Percentiles rank a stretch among this genome's conserved stretches.
phyloP scores from a whole-genome alignment of 164 flowering plant genomes.

The Vitis rotundifolia region DNA sequence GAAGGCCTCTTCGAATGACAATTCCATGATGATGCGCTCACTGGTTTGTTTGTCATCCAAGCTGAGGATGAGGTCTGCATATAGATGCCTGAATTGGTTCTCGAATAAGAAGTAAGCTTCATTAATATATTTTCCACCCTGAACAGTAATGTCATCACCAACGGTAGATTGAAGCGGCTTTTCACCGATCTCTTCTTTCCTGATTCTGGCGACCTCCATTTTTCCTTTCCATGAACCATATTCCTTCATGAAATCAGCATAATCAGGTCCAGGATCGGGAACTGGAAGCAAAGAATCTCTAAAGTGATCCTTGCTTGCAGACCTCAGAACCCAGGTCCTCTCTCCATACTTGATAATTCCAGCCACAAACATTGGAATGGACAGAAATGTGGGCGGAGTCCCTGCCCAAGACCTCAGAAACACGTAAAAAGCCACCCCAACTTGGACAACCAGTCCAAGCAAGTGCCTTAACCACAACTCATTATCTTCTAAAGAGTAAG shows the following conservation, averaged over 20 bases:
- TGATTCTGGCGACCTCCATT: too few relatives aligned
- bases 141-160: too few relatives aligned
- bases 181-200: too few relatives aligned
- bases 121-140: not conserved
- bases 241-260: not conserved
- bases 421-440: not conserved
- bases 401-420: not conserved
- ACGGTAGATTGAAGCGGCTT: too few relatives aligned
- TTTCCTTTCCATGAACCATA: too few relatives aligned
- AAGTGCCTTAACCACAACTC: conserved; percentile 28
- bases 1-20: not conserved
- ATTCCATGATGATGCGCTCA: not conserved
- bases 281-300: not conserved
- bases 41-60: not conserved
- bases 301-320: conserved; percentile 3
- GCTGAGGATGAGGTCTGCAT: conserved; percentile 2
- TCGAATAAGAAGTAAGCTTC: conserved; percentile 5
- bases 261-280: not conserved
- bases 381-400: not conserved
- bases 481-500: conserved; percentile 31
- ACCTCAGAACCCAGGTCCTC: conserved; percentile 11
- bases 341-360: conserved; percentile 29
- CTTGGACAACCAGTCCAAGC: conserved; percentile 5
- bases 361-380: conserved; percentile 12
- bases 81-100: conserved; percentile 1